Percentiles rank a stretch among this genome's conserved stretches.
Evolutionary conservation across 768 basidiomycete genomes (phyloP).

Genomic region (Cystobasidium tubakii): DNA sequence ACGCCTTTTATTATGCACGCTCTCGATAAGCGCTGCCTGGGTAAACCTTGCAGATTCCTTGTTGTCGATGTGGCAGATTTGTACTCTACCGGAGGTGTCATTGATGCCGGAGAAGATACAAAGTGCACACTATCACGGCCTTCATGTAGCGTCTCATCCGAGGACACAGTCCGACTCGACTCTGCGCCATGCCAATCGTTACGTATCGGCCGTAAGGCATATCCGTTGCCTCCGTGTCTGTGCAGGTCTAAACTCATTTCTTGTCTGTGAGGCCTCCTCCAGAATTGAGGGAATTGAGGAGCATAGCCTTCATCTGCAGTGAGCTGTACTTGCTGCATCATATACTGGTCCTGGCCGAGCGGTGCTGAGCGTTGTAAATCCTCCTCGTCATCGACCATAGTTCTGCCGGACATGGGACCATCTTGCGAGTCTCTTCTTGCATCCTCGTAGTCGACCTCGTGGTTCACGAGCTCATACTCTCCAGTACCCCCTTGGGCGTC

Average conservation of each 20-base stretch:
- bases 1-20: not conserved
- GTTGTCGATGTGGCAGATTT: not conserved
- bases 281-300: not conserved
- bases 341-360: not conserved
- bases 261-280: conserved; percentile 6
- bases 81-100: not conserved
- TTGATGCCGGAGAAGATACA: not conserved
- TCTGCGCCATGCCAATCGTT: not conserved
- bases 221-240: not conserved
- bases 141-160: conserved; percentile 21
- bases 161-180: not conserved
- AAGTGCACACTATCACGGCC: not conserved
- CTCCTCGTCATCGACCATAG: not conserved
- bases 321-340: not conserved
- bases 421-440: not conserved
- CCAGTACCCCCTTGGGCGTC: not conserved
- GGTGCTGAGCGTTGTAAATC: not conserved
- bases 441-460: not conserved
- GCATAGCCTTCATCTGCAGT: not conserved
- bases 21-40: not conserved
- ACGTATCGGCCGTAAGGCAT: not conserved
- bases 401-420: not conserved
- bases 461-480: conserved; percentile 7
- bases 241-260: conserved; percentile 1
- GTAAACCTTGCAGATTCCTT: not conserved